Evolutionary conservation across 129 eudicot species (phyloP).

Genomic region (Artemisia tridentata): DNA sequence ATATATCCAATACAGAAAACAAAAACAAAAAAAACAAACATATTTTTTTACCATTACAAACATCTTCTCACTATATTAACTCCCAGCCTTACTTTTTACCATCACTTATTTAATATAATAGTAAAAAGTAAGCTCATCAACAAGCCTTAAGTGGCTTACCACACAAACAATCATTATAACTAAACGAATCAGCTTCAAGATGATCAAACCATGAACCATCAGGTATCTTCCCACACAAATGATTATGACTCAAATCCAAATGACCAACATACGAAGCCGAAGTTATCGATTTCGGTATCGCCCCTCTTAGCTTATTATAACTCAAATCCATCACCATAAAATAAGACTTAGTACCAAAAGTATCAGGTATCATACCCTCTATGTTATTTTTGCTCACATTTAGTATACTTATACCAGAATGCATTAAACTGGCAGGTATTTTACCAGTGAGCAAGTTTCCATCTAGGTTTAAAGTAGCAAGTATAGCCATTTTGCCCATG

Average conservation of each 20-base stretch:
- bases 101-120: no score
- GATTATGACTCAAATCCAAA: slow-evolving; percentile 80
- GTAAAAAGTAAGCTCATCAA: slow-evolving; percentile 11
- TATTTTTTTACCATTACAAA: no score
- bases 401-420: slow-evolving; percentile 55
- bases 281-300: slow-evolving; percentile 63
- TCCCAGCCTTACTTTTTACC: no score
- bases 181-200: slow-evolving; percentile 75
- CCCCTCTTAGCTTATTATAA: slow-evolving; percentile 56
- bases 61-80: not conserved
- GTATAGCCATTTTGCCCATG: slow-evolving; percentile 70
- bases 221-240: slow-evolving; percentile 79
- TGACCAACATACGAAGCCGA: slow-evolving; percentile 72
- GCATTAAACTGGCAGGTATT: slow-evolving; percentile 54
- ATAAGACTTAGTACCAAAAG: slow-evolving; percentile 72
- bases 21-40: no score
- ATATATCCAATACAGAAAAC: no score
- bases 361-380: slow-evolving; percentile 73
- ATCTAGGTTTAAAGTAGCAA: slow-evolving; percentile 74
- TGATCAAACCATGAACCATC: slow-evolving; percentile 66
- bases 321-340: slow-evolving; percentile 81
- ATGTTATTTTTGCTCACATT: slow-evolving; percentile 61
- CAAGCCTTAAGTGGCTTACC: slow-evolving; percentile 77
- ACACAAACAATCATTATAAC: slow-evolving; percentile 63
- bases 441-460: slow-evolving; percentile 65